Percentiles rank a stretch among this genome's conserved stretches.
Evolutionary conservation across 2,329 filamentous ascomycete genomes (phyloP).

Genomic region (Pseudogymnoascus sp.): DNA sequence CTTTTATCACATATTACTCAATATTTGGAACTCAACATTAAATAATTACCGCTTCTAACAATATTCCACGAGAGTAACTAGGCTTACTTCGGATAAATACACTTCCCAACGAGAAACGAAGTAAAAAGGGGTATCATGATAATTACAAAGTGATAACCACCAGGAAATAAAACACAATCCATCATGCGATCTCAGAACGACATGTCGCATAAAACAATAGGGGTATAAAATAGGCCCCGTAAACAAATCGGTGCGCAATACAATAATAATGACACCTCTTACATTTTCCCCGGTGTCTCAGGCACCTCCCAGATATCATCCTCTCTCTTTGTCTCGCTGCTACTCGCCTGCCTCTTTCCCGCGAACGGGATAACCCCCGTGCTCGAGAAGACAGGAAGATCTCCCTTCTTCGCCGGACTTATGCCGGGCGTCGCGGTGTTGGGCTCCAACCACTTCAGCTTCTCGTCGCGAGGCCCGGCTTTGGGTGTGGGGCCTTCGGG

Average conservation of each 20-base stretch:
- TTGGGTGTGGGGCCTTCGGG: slow-evolving; percentile 44
- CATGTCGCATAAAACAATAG: neutral
- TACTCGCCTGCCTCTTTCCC: neutral
- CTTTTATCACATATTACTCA: neutral
- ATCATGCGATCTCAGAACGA: neutral
- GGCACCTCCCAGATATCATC: neutral
- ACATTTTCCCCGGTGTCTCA: neutral
- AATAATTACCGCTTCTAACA: neutral
- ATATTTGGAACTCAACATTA: neutral
- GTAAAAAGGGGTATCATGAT: slow-evolving; percentile 6
- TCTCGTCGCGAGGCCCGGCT: slow-evolving; percentile 32
- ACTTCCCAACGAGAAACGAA: neutral
- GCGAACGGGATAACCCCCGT: slow-evolving; percentile 28
- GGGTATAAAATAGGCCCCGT: neutral
- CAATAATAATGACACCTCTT: neutral
- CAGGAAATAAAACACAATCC: neutral
- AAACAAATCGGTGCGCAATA: neutral
- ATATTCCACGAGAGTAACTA: neutral
- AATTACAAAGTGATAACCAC: slow-evolving; percentile 9
- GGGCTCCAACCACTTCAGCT: slow-evolving; percentile 46
- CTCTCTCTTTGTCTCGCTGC: neutral
- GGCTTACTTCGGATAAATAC: neutral
- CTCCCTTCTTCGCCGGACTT: slow-evolving; percentile 20
- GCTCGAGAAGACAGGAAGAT: slow-evolving; percentile 28
- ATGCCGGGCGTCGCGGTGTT: slow-evolving; percentile 29